Percentiles rank a stretch among this genome's conserved stretches.
phyloP scores from a whole-genome alignment of 129 eudicot species.

The Flaveria robusta region DNA sequence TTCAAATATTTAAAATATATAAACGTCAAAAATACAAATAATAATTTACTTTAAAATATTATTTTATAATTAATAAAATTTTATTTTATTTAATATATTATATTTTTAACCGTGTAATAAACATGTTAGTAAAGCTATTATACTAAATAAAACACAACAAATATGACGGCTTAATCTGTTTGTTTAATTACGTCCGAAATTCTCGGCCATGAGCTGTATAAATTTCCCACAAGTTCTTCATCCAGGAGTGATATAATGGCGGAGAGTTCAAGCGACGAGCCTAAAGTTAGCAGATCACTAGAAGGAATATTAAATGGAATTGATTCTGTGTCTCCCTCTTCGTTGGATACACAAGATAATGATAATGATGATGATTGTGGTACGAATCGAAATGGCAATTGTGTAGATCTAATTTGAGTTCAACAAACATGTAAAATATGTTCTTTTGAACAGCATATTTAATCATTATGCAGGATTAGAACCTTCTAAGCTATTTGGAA shows the following conservation, averaged over 20 bases:
- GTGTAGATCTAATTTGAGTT: too few species aligned
- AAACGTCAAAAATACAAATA: too few species aligned
- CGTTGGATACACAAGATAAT: constrained; percentile 52
- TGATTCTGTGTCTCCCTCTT: constrained; percentile 85
- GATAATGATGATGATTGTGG: constrained; percentile 81
- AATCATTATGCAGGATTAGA: constrained; percentile 50
- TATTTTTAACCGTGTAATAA: too few species aligned
- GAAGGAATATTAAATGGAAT: constrained; percentile 68
- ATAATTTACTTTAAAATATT: too few species aligned
- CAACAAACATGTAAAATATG: too few species aligned
- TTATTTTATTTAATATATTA: too few species aligned
- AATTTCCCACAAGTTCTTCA: not conserved
- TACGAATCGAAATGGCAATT: constrained; percentile 27
- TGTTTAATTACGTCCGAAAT: not conserved
- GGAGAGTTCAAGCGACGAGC: constrained; percentile 63
- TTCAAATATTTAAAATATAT: too few species aligned
- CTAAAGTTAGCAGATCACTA: constrained; percentile 59
- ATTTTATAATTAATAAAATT: too few species aligned
- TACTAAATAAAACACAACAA: constrained; percentile 37
- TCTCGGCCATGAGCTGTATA: not conserved
- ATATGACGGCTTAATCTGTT: not conserved
- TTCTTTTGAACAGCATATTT: too few species aligned
- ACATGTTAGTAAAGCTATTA: too few species aligned
- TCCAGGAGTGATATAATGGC: constrained; percentile 57
- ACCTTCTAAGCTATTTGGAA: constrained; percentile 78